Percentiles rank a stretch among this genome's conserved stretches.
phyloP scores from a whole-genome alignment of 2,329 filamentous ascomycete species.

The Fusarium sp. region DNA sequence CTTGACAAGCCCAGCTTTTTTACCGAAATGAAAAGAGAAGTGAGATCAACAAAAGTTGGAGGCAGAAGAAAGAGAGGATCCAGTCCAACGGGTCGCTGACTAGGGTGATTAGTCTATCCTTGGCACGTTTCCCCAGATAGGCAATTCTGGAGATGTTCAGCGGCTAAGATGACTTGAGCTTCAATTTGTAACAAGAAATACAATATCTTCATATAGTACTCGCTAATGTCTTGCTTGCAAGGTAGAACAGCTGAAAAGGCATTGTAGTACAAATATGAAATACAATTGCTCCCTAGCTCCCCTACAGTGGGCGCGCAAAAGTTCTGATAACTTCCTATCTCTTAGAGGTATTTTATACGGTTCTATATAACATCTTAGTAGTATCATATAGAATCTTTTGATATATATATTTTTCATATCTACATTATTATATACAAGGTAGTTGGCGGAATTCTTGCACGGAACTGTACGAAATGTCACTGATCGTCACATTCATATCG shows the following conservation, averaged over 20 bases:
- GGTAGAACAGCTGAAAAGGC: neutral
- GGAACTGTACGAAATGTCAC: neutral
- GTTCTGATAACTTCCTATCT: too few species aligned
- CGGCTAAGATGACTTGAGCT: slow-evolving; percentile 6
- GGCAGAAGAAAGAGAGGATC: slow-evolving; percentile 35
- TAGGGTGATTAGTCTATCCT: slow-evolving; percentile 32
- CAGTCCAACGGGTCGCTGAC: slow-evolving; percentile 23
- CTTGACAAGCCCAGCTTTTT: neutral
- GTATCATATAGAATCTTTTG: too few species aligned
- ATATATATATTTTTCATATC: too few species aligned
- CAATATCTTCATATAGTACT: too few species aligned
- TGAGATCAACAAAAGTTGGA: slow-evolving; percentile 22
- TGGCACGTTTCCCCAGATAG: slow-evolving; percentile 43
- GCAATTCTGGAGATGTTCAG: slow-evolving; percentile 20
- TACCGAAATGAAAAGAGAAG: neutral
- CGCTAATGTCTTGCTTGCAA: too few species aligned
- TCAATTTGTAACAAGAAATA: too few species aligned
- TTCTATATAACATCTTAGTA: too few species aligned
- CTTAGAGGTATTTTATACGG: too few species aligned
- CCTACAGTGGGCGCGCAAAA: too few species aligned
- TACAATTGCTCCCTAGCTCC: neutral
- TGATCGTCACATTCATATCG: slow-evolving; percentile 9
- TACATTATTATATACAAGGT: too few species aligned
- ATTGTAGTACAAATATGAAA: neutral
- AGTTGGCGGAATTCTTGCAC: too few species aligned